These are phyloP conservation scores for Blastocystis sp. DNA, from an alignment of 352 stramenopile genomes.

Conservation along the genomic window DNA sequence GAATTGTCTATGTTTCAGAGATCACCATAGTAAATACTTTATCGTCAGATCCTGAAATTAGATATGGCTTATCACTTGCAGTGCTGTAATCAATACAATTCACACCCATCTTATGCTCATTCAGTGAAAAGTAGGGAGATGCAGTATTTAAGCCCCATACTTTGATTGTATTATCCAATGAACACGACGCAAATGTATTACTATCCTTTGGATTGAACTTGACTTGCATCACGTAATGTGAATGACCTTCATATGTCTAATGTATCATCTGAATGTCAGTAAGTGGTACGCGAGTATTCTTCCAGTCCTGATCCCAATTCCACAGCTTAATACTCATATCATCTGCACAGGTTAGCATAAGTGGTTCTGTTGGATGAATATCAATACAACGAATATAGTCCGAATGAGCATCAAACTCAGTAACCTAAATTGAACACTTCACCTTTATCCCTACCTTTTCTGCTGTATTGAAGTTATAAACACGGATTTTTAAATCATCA, in stretches of 20 bases:
- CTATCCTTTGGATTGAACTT: slow-evolving; percentile 99
- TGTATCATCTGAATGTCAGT: neutral
- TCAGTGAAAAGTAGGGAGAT: slow-evolving; percentile 87
- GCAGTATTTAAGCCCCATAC: slow-evolving; percentile 87
- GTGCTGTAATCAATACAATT: slow-evolving; percentile 99
- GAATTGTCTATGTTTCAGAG: slow-evolving; percentile 79
- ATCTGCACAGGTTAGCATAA: slow-evolving; percentile 90
- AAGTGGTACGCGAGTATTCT: slow-evolving; percentile 15
- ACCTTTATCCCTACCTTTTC: slow-evolving; percentile 80
- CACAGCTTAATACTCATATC: slow-evolving; percentile 99
- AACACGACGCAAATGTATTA: slow-evolving; percentile 95
- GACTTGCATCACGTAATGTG: slow-evolving; percentile 96
- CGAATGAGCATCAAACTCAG: slow-evolving; percentile 88
- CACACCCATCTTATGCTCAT: slow-evolving; percentile 89
- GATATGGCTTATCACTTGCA: slow-evolving; percentile 95
- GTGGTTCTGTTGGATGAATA: slow-evolving; percentile 92
- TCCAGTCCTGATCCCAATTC: slow-evolving; percentile 89
- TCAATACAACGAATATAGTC: slow-evolving; percentile 97
- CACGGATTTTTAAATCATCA: slow-evolving; percentile 92
- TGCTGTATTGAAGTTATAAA: slow-evolving; percentile 99
- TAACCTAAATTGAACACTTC: slow-evolving; percentile 73
- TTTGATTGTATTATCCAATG: slow-evolving; percentile 93
- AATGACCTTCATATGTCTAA: slow-evolving; percentile 85
- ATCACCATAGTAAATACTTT: neutral
- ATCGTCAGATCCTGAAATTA: slow-evolving; percentile 90